phyloP scores from a whole-genome alignment of 2,329 filamentous ascomycete genomes.

The Calonectria hawksworthii region DNA sequence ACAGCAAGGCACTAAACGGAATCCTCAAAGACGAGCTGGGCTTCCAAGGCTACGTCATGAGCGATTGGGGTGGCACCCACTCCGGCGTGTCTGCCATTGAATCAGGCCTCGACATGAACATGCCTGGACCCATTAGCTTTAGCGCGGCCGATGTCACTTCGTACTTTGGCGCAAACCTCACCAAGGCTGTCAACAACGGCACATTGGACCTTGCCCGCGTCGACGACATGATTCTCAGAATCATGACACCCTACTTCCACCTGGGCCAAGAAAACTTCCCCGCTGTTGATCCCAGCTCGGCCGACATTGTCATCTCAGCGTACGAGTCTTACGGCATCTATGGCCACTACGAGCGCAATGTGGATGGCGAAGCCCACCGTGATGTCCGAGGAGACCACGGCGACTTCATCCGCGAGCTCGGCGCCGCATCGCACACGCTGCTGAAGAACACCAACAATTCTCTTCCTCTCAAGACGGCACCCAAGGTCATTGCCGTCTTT shows the following conservation, averaged over 20 bases:
- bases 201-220: conserved; percentile 54
- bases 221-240: conserved; percentile 64
- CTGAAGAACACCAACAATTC: conserved; percentile 76
- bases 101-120: conserved; percentile 63
- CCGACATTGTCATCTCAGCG: conserved; percentile 32
- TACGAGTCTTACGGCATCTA: conserved; percentile 27
- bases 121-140: conserved; percentile 57
- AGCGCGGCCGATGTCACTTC: conserved; percentile 52
- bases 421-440: conserved; percentile 70
- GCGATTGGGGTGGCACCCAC: conserved; percentile 58
- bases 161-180: conserved; percentile 60
- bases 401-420: conserved; percentile 66
- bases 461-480: conserved; percentile 66
- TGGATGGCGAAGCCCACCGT: conserved; percentile 61
- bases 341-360: conserved; percentile 45
- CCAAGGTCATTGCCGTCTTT: conserved; percentile 69
- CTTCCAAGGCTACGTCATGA: conserved; percentile 61
- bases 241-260: conserved; percentile 63
- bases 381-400: conserved; percentile 66
- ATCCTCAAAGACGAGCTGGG: conserved; percentile 64
- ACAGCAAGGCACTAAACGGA: conserved; percentile 61
- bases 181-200: conserved; percentile 60
- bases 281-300: conserved; percentile 53
- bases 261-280: conserved; percentile 62
- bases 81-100: conserved; percentile 57